Percentiles rank a stretch among this genome's conserved stretches.
Evolutionary conservation across 345 rosid genomes (phyloP).

Genomic region (Boechera retrofracta): DNA sequence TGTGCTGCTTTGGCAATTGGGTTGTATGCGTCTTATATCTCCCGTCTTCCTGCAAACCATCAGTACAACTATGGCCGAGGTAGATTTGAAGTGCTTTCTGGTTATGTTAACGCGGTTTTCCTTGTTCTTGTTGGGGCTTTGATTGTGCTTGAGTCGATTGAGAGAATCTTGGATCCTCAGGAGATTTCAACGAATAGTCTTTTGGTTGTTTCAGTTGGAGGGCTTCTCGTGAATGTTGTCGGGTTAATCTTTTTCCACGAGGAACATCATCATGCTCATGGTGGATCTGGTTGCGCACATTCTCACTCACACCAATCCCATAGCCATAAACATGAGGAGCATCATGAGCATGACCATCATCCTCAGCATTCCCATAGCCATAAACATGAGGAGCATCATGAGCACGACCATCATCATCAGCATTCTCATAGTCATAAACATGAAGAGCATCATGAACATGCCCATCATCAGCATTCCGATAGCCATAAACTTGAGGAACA

Average conservation of each 20-base stretch:
- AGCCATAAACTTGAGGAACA: not conserved
- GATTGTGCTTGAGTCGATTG: constrained; percentile 90
- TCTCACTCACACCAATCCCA: constrained; percentile 60
- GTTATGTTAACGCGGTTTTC: constrained; percentile 92
- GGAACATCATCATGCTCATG: constrained; percentile 99
- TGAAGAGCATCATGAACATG: not conserved
- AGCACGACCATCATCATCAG: constrained; percentile 31
- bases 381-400: constrained; percentile 35
- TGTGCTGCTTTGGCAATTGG: constrained; percentile 98
- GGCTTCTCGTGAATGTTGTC: constrained; percentile 81
- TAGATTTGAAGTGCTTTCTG: constrained; percentile 91
- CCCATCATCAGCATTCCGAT: not conserved
- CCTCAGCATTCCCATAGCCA: constrained; percentile 43
- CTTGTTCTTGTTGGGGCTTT: constrained; percentile 88
- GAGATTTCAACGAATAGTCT: constrained; percentile 91
- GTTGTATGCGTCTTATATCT: constrained; percentile 88
- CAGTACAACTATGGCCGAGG: constrained; percentile 97
- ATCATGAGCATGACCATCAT: constrained; percentile 47
- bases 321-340: constrained; percentile 46
- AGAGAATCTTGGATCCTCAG: constrained; percentile 96
- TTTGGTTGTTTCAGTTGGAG: constrained; percentile 86
- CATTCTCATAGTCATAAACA: constrained; percentile 26
- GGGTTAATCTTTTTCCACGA: constrained; percentile 96
- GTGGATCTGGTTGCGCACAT: constrained; percentile 80
- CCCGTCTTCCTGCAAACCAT: constrained; percentile 83